phyloP scores from a whole-genome alignment of 768 basidiomycete genomes.

The Boletus tomentosulus region DNA sequence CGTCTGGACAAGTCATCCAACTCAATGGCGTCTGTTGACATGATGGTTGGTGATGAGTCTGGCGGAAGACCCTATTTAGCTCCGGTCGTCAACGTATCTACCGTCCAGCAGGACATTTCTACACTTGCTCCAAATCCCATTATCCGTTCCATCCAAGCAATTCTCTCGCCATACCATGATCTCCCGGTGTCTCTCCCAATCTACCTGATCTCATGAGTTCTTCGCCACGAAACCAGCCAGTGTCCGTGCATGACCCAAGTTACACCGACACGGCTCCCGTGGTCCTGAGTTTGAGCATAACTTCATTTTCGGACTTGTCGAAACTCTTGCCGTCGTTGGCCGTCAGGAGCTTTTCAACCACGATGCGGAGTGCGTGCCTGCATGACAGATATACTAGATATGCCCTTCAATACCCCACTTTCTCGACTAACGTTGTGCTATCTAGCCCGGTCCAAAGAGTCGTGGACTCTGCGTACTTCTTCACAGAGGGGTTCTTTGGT shows the following conservation, averaged over 20 bases:
- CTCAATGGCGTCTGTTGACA: constrained; percentile 34
- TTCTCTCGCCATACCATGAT: constrained; percentile 36
- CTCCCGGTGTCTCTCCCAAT: constrained; percentile 25
- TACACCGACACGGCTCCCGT: constrained; percentile 41
- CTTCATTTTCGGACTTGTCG: constrained; percentile 32
- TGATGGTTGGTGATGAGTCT: constrained; percentile 10
- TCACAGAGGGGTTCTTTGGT: constrained; percentile 38
- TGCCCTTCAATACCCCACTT: constrained; percentile 19
- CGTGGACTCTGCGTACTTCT: constrained; percentile 41
- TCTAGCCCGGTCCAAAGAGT: constrained; percentile 22
- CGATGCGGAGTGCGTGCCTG: constrained; percentile 20
- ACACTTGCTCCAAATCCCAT: neutral
- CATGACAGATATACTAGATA: constrained; percentile 9
- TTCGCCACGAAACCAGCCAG: neutral
- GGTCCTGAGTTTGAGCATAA: constrained; percentile 31
- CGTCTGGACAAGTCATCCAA: constrained; percentile 35
- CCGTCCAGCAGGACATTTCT: no score
- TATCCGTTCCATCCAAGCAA: neutral
- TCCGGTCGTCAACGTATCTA: neutral
- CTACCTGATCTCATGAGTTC: constrained; percentile 35
- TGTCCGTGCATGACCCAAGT: constrained; percentile 19
- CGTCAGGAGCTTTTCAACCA: constrained; percentile 36
- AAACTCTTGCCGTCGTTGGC: constrained; percentile 34
- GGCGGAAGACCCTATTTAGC: neutral
- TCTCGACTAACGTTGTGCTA: constrained; percentile 15